Evolutionary conservation across 805 yeast species (phyloP).

Genomic region (Scheffersomyces amazonensis): DNA sequence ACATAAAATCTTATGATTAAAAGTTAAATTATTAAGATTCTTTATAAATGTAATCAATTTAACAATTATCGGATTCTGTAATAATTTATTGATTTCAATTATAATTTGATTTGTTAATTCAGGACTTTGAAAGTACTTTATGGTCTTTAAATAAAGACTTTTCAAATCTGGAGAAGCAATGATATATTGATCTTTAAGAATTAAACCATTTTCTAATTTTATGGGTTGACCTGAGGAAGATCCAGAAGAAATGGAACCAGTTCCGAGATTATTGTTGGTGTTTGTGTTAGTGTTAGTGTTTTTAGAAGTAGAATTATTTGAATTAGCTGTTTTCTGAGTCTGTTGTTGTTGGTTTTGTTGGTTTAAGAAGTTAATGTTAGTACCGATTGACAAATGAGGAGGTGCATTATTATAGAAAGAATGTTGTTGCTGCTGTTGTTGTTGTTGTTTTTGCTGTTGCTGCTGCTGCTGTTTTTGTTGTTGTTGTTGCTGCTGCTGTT

Average conservation of each 20-base stretch:
- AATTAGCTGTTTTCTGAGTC: background rate
- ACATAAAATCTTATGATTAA: slow-evolving; percentile 39
- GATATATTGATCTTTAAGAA: slow-evolving; percentile 53
- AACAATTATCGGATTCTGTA: slow-evolving; percentile 22
- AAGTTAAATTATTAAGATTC: slow-evolving; percentile 39
- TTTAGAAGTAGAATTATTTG: background rate
- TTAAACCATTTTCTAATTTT: slow-evolving; percentile 60
- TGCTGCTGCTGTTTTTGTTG: slow-evolving; percentile 10
- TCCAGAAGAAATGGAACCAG: no score
- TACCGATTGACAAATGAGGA: slow-evolving; percentile 3
- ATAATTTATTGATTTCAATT: slow-evolving; percentile 21
- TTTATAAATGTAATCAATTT: slow-evolving; percentile 36
- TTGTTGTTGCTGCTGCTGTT: no score
- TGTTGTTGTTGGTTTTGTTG: slow-evolving; percentile 9
- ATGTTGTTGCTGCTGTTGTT: slow-evolving; percentile 7
- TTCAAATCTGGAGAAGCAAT: slow-evolving; percentile 59
- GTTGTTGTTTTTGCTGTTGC: slow-evolving; percentile 10
- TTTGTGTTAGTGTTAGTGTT: slow-evolving; percentile 1
- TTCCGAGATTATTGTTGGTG: slow-evolving; percentile 4
- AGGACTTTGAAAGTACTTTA: slow-evolving; percentile 49
- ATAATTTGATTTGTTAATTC: slow-evolving; percentile 24
- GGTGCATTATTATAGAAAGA: slow-evolving; percentile 2
- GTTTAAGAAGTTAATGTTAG: background rate
- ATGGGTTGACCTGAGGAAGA: slow-evolving; percentile 17
- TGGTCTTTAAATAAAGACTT: slow-evolving; percentile 44